Percentiles rank a stretch among this genome's conserved stretches.
phyloP scores from a whole-genome alignment of 768 basidiomycete species.

The Dentipellis fragilis region DNA sequence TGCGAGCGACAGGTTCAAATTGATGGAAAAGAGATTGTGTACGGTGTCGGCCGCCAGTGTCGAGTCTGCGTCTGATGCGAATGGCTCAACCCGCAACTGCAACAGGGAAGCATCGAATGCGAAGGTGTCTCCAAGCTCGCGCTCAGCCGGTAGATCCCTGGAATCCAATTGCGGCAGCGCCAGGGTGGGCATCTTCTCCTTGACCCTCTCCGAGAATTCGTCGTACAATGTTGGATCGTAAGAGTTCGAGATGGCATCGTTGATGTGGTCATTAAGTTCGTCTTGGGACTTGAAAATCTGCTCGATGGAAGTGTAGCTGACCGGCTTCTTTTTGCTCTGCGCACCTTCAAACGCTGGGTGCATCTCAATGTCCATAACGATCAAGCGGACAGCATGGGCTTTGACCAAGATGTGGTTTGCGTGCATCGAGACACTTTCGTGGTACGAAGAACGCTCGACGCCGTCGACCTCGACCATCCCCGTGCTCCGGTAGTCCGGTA shows the following conservation, averaged over 20 bases:
- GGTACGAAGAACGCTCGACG: constrained; percentile 40
- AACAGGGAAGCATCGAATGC: constrained; percentile 56
- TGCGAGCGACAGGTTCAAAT: constrained; percentile 78
- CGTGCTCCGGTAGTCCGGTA: constrained; percentile 55
- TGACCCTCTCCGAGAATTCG: constrained; percentile 38
- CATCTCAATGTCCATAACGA: constrained; percentile 66
- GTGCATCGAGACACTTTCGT: constrained; percentile 52
- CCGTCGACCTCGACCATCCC: constrained; percentile 39
- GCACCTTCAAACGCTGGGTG: constrained; percentile 24
- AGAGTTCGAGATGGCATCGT: constrained; percentile 59
- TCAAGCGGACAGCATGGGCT: constrained; percentile 63
- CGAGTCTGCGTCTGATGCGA: constrained; percentile 30
- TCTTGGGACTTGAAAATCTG: constrained; percentile 51
- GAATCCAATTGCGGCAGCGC: constrained; percentile 54
- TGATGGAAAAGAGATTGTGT: constrained; percentile 59
- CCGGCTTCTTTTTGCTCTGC: constrained; percentile 35
- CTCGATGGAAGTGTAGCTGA: constrained; percentile 51
- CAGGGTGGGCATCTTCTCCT: constrained; percentile 46
- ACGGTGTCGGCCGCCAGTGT: constrained; percentile 40
- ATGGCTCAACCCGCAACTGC: constrained; percentile 50
- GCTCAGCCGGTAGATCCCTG: constrained; percentile 51
- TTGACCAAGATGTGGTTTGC: constrained; percentile 65
- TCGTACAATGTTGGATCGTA: constrained; percentile 71
- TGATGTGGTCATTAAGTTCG: constrained; percentile 52
- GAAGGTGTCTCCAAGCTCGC: constrained; percentile 76